Conservation (phyloP, 768 basidiomycete genomes). For the Hypsizygus marmoreus region DNA sequence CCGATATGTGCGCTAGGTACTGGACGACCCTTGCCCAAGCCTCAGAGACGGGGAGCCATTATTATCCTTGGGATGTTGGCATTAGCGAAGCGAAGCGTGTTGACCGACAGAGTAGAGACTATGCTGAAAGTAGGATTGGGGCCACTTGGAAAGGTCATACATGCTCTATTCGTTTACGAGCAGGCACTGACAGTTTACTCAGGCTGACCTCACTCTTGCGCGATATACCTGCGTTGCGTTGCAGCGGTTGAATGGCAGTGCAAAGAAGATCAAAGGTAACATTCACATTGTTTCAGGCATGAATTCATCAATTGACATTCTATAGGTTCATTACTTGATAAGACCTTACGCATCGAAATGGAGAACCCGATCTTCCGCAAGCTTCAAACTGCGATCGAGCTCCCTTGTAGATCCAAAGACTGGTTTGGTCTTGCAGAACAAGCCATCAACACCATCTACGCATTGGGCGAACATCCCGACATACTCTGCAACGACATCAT, state of each 20-base stretch:
- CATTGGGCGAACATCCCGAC: constrained; percentile 93
- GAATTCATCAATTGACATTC: constrained; percentile 1
- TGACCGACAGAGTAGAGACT: constrained; percentile 75
- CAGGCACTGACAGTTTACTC: background rate
- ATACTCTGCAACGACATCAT: constrained; percentile 77
- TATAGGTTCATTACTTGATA: constrained; percentile 84
- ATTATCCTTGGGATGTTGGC: constrained; percentile 98
- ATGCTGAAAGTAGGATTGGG: constrained; percentile 89
- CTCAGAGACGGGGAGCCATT: constrained; percentile 92
- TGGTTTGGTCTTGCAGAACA: constrained; percentile 99
- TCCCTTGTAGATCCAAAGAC: constrained; percentile 80
- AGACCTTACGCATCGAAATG: constrained; percentile 85
- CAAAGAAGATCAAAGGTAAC: constrained; percentile 94
- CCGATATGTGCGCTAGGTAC: constrained; percentile 53
- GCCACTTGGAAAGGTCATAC: constrained; percentile 70
- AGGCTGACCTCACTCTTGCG: constrained; percentile 89
- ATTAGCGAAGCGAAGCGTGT: constrained; percentile 76
- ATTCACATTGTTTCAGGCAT: background rate
- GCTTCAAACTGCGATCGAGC: constrained; percentile 78
- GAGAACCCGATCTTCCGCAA: constrained; percentile 83
- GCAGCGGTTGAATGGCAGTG: constrained; percentile 89
- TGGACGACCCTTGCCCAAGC: constrained; percentile 69
- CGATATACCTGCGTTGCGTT: constrained; percentile 93
- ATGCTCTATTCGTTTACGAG: background rate
- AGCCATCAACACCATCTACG: constrained; percentile 94